A percentile compares a stretch with the other conserved stretches of the same genome.
phyloP scores from a whole-genome alignment of 345 rosid genomes.

The Eucalyptus shirleyi region DNA sequence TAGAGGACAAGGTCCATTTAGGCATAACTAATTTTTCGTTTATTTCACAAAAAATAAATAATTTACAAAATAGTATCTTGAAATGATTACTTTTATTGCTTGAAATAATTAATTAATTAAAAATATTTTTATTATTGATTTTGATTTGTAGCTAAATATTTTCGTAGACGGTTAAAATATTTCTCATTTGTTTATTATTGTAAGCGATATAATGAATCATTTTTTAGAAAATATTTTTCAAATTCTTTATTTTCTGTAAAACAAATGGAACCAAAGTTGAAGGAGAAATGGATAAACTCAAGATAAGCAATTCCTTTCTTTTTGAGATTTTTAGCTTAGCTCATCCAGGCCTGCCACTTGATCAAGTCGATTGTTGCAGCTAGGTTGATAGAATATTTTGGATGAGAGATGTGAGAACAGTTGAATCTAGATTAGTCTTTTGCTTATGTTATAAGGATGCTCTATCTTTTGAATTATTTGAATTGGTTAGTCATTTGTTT shows the following conservation, averaged over 20 bases:
- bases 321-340: neutral
- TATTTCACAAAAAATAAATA: no score
- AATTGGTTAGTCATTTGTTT: neutral
- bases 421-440: no score
- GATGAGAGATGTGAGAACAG: neutral
- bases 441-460: neutral
- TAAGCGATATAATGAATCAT: no score
- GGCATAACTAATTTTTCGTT: no score
- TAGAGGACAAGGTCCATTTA: neutral
- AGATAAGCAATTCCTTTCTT: no score
- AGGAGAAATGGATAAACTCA: neutral
- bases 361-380: no score
- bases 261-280: fast-evolving
- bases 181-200: neutral
- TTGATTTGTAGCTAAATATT: no score
- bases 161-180: fast-evolving
- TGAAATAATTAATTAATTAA: no score
- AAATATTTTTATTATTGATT: no score
- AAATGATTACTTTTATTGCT: neutral
- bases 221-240: no score
- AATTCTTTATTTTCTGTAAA: fast-evolving
- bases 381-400: neutral
- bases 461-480: neutral
- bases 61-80: no score
- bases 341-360: fast-evolving